Evolutionary conservation across 345 rosid species (phyloP).

Genomic region (Psidium friedrichsthalianum): DNA sequence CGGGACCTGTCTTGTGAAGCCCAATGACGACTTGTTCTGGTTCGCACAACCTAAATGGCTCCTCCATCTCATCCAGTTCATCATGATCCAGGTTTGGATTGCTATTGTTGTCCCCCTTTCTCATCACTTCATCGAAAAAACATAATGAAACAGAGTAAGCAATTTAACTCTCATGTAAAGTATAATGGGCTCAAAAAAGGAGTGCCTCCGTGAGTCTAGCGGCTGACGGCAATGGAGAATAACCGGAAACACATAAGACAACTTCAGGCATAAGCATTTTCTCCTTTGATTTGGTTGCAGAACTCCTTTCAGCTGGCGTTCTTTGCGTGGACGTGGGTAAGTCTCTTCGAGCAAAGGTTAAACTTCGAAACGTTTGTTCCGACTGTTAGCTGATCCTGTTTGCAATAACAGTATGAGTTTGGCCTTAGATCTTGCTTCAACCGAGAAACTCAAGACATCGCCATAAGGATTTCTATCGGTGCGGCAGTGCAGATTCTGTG

Average conservation of each 20-base stretch:
- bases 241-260: not conserved
- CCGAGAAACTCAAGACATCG: slow-evolving; percentile 5
- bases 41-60: slow-evolving; percentile 2
- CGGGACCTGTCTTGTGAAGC: too few species aligned
- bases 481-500: slow-evolving; percentile 11
- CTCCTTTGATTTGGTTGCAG: slow-evolving; percentile 8
- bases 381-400: not conserved
- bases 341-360: not conserved
- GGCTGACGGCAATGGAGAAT: not conserved
- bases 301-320: slow-evolving; percentile 23
- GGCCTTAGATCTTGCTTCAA: slow-evolving; percentile 18
- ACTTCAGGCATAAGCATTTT: not conserved
- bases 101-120: not conserved
- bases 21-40: not conserved
- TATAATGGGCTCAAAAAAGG: not conserved
- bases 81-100: not conserved
- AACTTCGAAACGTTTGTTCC: not conserved
- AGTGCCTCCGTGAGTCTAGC: not conserved
- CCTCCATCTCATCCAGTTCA: too few species aligned
- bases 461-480: slow-evolving; percentile 8
- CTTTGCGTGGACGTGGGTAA: slow-evolving; percentile 19
- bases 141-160: not conserved
- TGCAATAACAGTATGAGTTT: slow-evolving; percentile 9
- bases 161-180: not conserved
- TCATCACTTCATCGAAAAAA: not conserved